A percentile compares a stretch with the other conserved stretches of the same genome.
Conservation (phyloP, 2,329 filamentous ascomycete species). For the Diaporthe citrichinensis region DNA sequence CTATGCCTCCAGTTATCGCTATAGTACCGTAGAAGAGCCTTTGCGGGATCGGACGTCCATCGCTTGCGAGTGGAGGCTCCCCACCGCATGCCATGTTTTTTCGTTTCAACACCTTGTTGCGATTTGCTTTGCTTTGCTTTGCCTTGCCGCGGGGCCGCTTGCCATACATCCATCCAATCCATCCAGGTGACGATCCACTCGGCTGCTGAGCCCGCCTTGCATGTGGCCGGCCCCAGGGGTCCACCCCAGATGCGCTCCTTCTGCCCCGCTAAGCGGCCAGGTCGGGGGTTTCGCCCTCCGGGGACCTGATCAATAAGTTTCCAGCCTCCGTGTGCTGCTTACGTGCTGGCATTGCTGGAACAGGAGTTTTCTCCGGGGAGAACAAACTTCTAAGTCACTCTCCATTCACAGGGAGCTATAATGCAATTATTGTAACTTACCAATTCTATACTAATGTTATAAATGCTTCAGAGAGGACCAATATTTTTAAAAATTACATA, state of each 20-base stretch:
- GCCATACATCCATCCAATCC: not conserved
- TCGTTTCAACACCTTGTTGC: constrained; percentile 15
- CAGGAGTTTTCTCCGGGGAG: constrained; percentile 2
- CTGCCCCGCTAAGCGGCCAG: constrained; percentile 6
- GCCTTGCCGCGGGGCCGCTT: constrained; percentile 7
- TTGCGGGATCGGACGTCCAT: not conserved
- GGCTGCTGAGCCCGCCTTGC: constrained; percentile 21
- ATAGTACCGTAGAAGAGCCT: not conserved
- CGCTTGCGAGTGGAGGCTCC: not conserved
- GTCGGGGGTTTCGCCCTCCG: constrained; percentile 20
- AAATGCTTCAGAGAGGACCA: no score
- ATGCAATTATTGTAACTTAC: not conserved
- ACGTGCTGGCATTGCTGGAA: constrained; percentile 18
- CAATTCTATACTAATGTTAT: not conserved
- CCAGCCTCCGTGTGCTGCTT: constrained; percentile 22
- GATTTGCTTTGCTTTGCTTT: not conserved
- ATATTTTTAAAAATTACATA: not conserved
- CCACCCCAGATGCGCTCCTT: not conserved
- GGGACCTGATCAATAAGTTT: not conserved
- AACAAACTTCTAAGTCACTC: not conserved
- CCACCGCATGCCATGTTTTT: not conserved
- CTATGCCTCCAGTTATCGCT: not conserved
- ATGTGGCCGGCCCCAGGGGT: constrained; percentile 13
- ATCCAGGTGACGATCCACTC: constrained; percentile 17
- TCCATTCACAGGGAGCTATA: not conserved